These are phyloP conservation scores for Phoma herbarum DNA, from an alignment of 2,329 filamentous ascomycete genomes.

Conservation along the genomic window DNA sequence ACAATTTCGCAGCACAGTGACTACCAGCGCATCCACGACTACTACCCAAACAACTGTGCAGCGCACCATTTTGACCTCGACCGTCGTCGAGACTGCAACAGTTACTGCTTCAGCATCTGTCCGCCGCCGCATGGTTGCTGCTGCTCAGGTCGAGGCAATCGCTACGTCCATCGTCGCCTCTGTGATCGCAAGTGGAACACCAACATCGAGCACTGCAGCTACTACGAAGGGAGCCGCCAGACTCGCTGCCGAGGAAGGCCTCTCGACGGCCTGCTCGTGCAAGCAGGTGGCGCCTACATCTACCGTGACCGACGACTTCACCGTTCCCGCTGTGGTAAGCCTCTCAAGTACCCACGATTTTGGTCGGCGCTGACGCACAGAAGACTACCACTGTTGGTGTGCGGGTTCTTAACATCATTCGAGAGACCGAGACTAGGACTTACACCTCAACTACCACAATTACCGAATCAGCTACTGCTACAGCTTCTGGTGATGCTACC, in stretches of 20 bases:
- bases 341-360: not conserved
- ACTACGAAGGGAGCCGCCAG: constrained; percentile 25
- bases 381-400: constrained; percentile 31
- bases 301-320: constrained; percentile 38
- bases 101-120: constrained; percentile 26
- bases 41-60: constrained; percentile 30
- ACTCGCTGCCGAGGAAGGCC: constrained; percentile 29
- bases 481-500: not conserved
- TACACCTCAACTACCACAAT: constrained; percentile 23
- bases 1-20: constrained; percentile 28
- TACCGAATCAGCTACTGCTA: not conserved
- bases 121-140: constrained; percentile 24
- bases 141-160: constrained; percentile 30
- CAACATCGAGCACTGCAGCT: constrained; percentile 14
- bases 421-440: constrained; percentile 21
- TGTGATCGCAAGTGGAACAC: constrained; percentile 33
- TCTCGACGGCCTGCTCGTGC: constrained; percentile 45
- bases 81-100: constrained; percentile 33
- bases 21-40: constrained; percentile 28
- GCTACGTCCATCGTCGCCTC: constrained; percentile 35
- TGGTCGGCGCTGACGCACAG: constrained; percentile 16
- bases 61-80: constrained; percentile 33
- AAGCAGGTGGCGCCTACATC: constrained; percentile 40
- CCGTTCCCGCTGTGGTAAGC: constrained; percentile 39
- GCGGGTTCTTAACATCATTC: constrained; percentile 21